phyloP scores from a whole-genome alignment of 1,139 yeast species.

The Diutina siamensis region DNA sequence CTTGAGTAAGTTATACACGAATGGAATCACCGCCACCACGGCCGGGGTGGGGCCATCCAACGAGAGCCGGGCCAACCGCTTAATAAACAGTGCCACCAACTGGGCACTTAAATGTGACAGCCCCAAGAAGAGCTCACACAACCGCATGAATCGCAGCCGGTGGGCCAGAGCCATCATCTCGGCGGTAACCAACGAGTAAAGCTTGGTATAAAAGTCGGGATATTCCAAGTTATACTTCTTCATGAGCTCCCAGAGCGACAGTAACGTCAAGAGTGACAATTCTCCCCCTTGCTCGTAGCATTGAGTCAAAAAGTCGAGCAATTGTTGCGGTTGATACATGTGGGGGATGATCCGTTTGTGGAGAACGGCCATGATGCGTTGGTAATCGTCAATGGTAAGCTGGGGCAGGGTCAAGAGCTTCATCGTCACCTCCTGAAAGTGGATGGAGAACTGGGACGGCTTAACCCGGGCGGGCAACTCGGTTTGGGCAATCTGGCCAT shows the following conservation, averaged over 20 bases:
- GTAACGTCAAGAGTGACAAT: slow-evolving; percentile 71
- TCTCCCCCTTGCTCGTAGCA: slow-evolving; percentile 57
- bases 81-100: slow-evolving; percentile 81
- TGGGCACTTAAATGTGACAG: slow-evolving; percentile 83
- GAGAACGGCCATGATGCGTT: slow-evolving; percentile 52
- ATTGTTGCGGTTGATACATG: slow-evolving; percentile 64
- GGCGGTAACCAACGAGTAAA: slow-evolving; percentile 71
- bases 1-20: slow-evolving; percentile 76
- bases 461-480: slow-evolving; percentile 11
- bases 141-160: slow-evolving; percentile 78
- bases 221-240: slow-evolving; percentile 76
- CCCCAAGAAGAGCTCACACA: slow-evolving; percentile 73
- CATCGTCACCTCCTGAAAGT: not conserved
- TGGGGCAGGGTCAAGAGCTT: slow-evolving; percentile 11
- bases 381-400: slow-evolving; percentile 50
- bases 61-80: slow-evolving; percentile 64
- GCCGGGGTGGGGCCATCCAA: slow-evolving; percentile 85
- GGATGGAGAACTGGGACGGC: slow-evolving; percentile 38
- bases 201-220: slow-evolving; percentile 78
- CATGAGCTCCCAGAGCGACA: slow-evolving; percentile 82
- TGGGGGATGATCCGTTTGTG: slow-evolving; percentile 81
- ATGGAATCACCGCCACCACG: slow-evolving; percentile 78
- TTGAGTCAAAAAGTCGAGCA: slow-evolving; percentile 91
- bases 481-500: not conserved
- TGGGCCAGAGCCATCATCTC: slow-evolving; percentile 66